Evolutionary conservation across 2,329 filamentous ascomycete genomes (phyloP), one percentile per base, ranked within the genome.

Genomic region (Fusarium pseudograminearum): DNA sequence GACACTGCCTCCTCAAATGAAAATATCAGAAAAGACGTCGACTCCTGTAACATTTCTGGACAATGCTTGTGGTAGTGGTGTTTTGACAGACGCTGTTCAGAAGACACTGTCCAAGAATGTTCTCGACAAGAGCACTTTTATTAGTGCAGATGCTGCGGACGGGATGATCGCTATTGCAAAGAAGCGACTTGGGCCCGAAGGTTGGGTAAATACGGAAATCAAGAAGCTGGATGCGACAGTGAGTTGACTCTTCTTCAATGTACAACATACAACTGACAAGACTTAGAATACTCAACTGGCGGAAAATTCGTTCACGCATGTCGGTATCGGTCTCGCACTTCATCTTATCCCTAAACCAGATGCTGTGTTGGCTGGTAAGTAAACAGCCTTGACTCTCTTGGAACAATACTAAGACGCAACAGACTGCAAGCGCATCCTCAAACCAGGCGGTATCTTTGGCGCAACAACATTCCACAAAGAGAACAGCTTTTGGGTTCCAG

Each of bases 11-110:
- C 11, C 42, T 2, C 77, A 76, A 33, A 75, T 79, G 74, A 71
- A 68, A 1, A 61, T 79, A 7, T 55, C 53, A 0, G 40, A 58
- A 26, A 28, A 61, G 5, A 54, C 26, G 0, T 46, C 42, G 38
- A 77, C 66, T 8, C 80, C 82, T 0, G 76, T 85, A 48, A 48
- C 52, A 4, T 68, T 88, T 26, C 73, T 89, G 14, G 87, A 89
- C 61, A 83, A 82, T 65, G 86, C 84, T 9, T 88, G 86, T 57
- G 86, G 86, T 0, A 79, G 80, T 6, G 87, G 86, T 1, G 79
- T 86, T 18, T 78, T 87, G 15, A 83, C 82, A 2, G 80, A 82
- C 11, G 74, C 82, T 28, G 70, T 87, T 16, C 81, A 85, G 58
- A 73, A 73, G 12, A 73, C 70, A 4, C 61, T 88, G 16, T 67